These are phyloP conservation scores for Penicillium flavigenum DNA, from an alignment of 495 filamentous ascomycete genomes.

Conservation along the genomic window DNA sequence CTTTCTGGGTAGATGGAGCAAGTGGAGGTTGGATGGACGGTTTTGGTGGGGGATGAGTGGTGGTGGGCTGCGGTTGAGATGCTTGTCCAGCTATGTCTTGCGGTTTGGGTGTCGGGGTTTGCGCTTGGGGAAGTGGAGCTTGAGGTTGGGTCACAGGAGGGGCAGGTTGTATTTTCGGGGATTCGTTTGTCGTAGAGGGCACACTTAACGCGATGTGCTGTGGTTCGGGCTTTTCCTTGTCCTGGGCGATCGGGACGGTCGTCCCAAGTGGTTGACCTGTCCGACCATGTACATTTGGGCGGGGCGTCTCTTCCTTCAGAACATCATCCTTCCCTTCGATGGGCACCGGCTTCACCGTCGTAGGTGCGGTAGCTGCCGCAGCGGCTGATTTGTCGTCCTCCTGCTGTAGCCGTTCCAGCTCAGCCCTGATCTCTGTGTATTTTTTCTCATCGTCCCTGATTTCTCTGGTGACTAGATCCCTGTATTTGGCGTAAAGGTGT, in stretches of 20 bases:
- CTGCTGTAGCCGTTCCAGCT: conserved; percentile 66
- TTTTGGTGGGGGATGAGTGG: conserved; percentile 36
- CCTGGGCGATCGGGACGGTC: conserved; percentile 10
- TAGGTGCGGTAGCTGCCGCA: conserved; percentile 11
- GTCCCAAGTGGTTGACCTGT: conserved; percentile 9
- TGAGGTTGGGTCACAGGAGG: conserved; percentile 11
- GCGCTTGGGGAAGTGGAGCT: conserved; percentile 14
- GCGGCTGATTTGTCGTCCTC: conserved; percentile 50
- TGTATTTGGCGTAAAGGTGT: conserved; percentile 72
- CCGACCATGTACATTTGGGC: conserved; percentile 11
- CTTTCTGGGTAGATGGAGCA: conserved; percentile 24
- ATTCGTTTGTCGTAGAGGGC: conserved; percentile 18
- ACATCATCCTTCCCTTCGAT: conserved; percentile 42
- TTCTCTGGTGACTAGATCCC: conserved; percentile 60
- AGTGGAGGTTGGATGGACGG: conserved; percentile 34
- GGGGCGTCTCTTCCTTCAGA: conserved; percentile 30
- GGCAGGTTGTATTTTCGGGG: conserved; percentile 4
- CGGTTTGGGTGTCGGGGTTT: conserved; percentile 15
- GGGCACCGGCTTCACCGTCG: conserved; percentile 20
- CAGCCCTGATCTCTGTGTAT: conserved; percentile 61
- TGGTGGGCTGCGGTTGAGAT: conserved; percentile 31
- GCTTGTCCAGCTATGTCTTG: conserved; percentile 32
- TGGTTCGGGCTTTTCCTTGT: conserved; percentile 20
- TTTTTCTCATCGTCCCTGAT: conserved; percentile 73
- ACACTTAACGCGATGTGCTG: conserved; percentile 12